Base-by-base conservation (phyloP, 768 basidiomycete genomes). In the Collybia nuda region DNA sequence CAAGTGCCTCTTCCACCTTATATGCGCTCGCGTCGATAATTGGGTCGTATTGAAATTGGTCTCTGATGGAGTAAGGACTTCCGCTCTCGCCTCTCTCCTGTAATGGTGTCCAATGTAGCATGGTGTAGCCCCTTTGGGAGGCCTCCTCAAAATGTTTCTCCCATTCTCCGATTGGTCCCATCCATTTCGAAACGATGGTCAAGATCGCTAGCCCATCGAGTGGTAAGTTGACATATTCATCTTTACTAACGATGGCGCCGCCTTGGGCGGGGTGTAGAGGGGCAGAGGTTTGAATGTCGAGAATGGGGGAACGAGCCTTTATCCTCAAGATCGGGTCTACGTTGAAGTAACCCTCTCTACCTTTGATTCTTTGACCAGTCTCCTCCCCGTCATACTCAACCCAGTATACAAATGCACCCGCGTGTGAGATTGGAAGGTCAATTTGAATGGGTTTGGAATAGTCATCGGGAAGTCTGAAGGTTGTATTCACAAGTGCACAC, bases 141-240 rank as follows among this genome's bases (percentile, higher is more conserved):
- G 93, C 90, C 68, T 95, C 93, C 43, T 80, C 76, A 56, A 97
- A 90, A 63, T 91, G 84, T 2, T 77, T 75, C 39, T 71, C 75
- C 97, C 97, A 98, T 24, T 85, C 74, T 9, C 73, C 67, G 29
- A 92, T 68, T 1, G 87, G 79, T 1, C 95, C 96, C 92, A 98
- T 97, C 97, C 97, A 99, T 67, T 99, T 99, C 1, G 94, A 96
- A 40, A 99, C 85, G 35, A 96, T 77, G 4, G 91, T 94, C 48
- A 98, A 74, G 61, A 98, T 86, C 28, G 88, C 82, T 6, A 99
- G 77, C 14, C 90, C 93, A 64, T 97, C 89, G 38, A 98, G 78
- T 1, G 93, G 88, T 15, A 98, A 73, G 57, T 89, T 77, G 55
- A 89, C 74, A 42, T 71, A 66, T 44, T 82, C 71, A 6, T 78